A percentile compares a stretch with the other conserved stretches of the same genome.
These are phyloP conservation scores for Nannochloropsis oceanica DNA, from an alignment of 108 stramenopile genomes.

Conservation along the genomic window DNA sequence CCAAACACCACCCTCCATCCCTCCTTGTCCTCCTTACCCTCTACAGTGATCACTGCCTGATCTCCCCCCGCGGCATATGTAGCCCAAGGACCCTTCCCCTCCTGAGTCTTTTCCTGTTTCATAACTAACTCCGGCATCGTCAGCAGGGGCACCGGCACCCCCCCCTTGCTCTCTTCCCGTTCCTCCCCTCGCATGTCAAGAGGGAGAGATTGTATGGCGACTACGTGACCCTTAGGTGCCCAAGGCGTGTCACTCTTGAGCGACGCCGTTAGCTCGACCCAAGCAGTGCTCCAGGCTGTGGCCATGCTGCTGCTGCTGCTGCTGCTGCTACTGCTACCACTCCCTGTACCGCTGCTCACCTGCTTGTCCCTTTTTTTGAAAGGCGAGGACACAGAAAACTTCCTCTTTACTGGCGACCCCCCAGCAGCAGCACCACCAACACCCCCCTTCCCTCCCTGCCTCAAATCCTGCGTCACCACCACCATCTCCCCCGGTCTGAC, in stretches of 20 bases:
- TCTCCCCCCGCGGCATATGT: neutral
- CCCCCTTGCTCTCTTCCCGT: neutral
- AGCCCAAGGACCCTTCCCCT: neutral
- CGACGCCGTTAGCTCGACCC: neutral
- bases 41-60: neutral
- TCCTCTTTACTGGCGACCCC: no score
- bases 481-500: neutral
- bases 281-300: neutral
- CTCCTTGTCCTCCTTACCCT: neutral
- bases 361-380: neutral
- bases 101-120: neutral
- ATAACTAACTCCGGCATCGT: neutral
- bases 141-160: neutral
- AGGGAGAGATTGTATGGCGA: neutral
- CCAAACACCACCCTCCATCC: conserved; percentile 5
- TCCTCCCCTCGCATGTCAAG: neutral
- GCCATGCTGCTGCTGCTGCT: neutral
- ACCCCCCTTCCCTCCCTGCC: neutral
- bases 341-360: neutral
- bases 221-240: neutral
- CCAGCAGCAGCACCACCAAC: neutral
- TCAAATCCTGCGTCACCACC: neutral
- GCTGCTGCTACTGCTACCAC: neutral
- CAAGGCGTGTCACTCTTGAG: neutral
- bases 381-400: neutral